Evolutionary conservation across 2,329 filamentous ascomycete genomes (phyloP), one percentile per base, ranked within the genome.

Genomic region (Aspergillus aculeatinus): DNA sequence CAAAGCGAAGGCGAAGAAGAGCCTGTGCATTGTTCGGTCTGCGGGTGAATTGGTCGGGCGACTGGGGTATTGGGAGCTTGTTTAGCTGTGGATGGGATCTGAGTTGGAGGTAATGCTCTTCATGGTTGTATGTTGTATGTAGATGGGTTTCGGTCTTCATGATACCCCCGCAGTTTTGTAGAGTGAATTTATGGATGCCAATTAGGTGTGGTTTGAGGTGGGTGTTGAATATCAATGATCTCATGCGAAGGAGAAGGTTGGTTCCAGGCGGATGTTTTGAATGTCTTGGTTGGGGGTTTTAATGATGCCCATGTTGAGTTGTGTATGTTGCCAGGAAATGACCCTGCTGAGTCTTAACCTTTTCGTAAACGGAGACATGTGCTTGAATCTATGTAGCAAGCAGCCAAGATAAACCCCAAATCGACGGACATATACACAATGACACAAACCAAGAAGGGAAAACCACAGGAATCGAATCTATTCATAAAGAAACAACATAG

Each of bases 1-100:
- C 6, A 61, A 61, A 50, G 60, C 39, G 49, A 61, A 47, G 59
- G 61, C 60, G 50, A 63, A 62, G 62, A 61, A 68, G 62, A 60
- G 68, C 60, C 69, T 78, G 65, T 97, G 93, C 74, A 86, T 99
- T 65, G 86, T 98, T 33, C 83, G 94, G 56, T 89, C 93, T 70
- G 86, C 89, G 1, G 95, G 95, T 1, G 87, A 92, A 76, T 87
- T 80, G 35, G 79, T 95, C 4, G 94, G 91, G 2, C 88, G 93
- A 78, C 75, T 98, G 65, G 94, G 87, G 2, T 80, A 79, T 65
- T 96, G 93, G 93, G 88, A 94, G 67, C 71, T 87, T 66, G 77
- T 87, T 39, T 88, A 68, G 75, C 56, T 48, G 25, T 33, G 14
- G 29, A 23, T 23, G 23, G 51, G n/a, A 35, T 11, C 35, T 51